Evolutionary conservation across 2,329 filamentous ascomycete genomes (phyloP).

Genomic region (Coniochaeta sp.): DNA sequence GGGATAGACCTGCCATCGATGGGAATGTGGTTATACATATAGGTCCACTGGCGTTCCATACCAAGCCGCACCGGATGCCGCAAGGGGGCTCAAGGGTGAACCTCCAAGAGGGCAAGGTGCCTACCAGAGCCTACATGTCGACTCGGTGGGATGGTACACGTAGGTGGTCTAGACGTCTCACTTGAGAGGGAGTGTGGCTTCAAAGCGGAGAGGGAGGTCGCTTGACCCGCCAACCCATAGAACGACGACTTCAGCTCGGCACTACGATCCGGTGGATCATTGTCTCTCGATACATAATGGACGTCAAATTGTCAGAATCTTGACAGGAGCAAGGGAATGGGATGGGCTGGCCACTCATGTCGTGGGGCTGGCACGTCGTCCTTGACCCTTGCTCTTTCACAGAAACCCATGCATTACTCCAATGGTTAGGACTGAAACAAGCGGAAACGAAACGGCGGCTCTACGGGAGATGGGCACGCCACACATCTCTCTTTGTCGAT

Average conservation of each 20-base stretch:
- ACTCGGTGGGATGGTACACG: not conserved
- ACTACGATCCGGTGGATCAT: not conserved
- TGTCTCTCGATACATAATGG: not conserved
- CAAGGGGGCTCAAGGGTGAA: not conserved
- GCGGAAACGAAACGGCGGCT: constrained; percentile 1
- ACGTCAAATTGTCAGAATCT: not conserved
- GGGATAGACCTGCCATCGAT: not conserved
- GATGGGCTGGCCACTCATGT: not conserved
- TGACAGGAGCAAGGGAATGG: constrained; percentile 6
- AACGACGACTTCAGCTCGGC: not conserved
- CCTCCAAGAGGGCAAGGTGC: not conserved
- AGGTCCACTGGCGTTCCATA: not conserved
- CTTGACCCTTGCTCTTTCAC: not conserved
- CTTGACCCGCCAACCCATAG: not conserved
- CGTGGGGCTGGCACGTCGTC: not conserved
- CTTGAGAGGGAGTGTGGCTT: not conserved
- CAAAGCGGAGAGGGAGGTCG: not conserved
- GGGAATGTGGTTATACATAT: not conserved
- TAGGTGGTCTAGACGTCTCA: not conserved
- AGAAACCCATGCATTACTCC: not conserved
- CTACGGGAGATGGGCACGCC: not conserved
- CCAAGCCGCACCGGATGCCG: not conserved
- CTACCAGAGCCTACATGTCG: not conserved
- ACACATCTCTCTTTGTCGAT: not conserved
- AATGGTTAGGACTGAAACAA: not conserved